phyloP scores from a whole-genome alignment of 1,139 yeast genomes.

The Suhomyces yuchorum region DNA sequence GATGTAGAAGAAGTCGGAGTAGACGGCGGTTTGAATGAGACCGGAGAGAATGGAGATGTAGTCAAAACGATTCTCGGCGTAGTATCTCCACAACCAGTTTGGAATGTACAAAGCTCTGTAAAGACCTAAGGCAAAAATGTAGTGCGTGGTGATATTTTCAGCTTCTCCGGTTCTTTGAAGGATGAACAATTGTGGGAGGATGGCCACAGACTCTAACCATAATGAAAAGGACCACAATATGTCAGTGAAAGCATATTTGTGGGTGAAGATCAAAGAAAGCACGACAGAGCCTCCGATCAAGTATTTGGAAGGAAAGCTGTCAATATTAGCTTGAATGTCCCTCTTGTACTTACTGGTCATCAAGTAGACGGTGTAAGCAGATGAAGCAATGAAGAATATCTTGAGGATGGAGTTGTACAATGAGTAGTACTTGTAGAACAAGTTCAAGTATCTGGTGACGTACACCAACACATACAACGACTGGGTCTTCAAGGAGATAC shows the following conservation, averaged over 20 bases:
- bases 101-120: slow-evolving; percentile 90
- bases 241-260: slow-evolving; percentile 63
- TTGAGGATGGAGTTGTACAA: slow-evolving; percentile 82
- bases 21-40: slow-evolving; percentile 76
- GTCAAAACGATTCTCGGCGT: slow-evolving; percentile 67
- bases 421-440: slow-evolving; percentile 61
- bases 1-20: slow-evolving; percentile 93
- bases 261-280: slow-evolving; percentile 65
- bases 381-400: slow-evolving; percentile 72
- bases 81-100: slow-evolving; percentile 91
- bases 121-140: slow-evolving; percentile 88
- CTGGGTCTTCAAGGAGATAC: slow-evolving; percentile 89
- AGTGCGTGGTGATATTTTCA: slow-evolving; percentile 83
- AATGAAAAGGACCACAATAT: slow-evolving; percentile 74
- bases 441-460: slow-evolving; percentile 75
- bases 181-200: slow-evolving; percentile 88
- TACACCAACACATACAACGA: slow-evolving; percentile 76
- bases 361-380: slow-evolving; percentile 72
- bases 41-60: slow-evolving; percentile 78
- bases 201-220: slow-evolving; percentile 90
- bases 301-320: slow-evolving; percentile 76
- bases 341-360: slow-evolving; percentile 64
- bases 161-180: slow-evolving; percentile 90
- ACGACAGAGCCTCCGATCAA: slow-evolving; percentile 65
- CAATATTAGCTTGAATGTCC: slow-evolving; percentile 55